A percentile compares a stretch with the other conserved stretches of the same genome.
These are phyloP conservation scores for Magnaporthiopsis incrustans DNA, from an alignment of 2,329 filamentous ascomycete genomes.

Conservation along the genomic window DNA sequence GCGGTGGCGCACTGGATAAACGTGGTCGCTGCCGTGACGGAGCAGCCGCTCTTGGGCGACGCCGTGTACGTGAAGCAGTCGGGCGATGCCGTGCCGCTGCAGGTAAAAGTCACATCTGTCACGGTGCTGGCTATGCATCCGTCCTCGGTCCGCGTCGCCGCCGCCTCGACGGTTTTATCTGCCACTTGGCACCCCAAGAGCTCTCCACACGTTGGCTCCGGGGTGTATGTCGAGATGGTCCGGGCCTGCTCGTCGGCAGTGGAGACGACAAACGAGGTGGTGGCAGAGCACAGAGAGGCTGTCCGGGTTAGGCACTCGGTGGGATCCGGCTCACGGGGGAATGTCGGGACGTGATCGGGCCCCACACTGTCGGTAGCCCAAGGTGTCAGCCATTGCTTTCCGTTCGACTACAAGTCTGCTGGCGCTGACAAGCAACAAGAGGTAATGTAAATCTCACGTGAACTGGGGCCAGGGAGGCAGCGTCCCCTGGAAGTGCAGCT, in stretches of 20 bases:
- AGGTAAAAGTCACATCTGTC: constrained; percentile 1
- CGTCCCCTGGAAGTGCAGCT: neutral
- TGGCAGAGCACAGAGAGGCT: constrained; percentile 3
- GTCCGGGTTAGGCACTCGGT: constrained; percentile 1
- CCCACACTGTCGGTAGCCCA: neutral
- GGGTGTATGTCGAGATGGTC: neutral
- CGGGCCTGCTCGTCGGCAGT: neutral
- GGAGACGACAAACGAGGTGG: constrained; percentile 4
- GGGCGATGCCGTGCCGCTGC: neutral
- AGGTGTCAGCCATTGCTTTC: neutral
- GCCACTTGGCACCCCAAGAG: neutral
- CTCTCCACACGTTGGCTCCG: neutral
- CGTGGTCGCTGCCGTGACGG: neutral
- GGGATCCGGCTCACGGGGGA: constrained; percentile 1
- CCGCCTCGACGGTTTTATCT: neutral
- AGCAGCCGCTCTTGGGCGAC: neutral
- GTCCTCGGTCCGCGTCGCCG: neutral
- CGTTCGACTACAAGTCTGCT: too few relatives aligned
- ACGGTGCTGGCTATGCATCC: neutral
- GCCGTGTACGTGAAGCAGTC: neutral
- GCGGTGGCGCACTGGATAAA: neutral
- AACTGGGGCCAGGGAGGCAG: constrained; percentile 4
- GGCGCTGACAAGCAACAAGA: neutral
- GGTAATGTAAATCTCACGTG: neutral
- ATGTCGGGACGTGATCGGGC: neutral